phyloP scores from a whole-genome alignment of 768 basidiomycete species.

The Serendipita sp. region DNA sequence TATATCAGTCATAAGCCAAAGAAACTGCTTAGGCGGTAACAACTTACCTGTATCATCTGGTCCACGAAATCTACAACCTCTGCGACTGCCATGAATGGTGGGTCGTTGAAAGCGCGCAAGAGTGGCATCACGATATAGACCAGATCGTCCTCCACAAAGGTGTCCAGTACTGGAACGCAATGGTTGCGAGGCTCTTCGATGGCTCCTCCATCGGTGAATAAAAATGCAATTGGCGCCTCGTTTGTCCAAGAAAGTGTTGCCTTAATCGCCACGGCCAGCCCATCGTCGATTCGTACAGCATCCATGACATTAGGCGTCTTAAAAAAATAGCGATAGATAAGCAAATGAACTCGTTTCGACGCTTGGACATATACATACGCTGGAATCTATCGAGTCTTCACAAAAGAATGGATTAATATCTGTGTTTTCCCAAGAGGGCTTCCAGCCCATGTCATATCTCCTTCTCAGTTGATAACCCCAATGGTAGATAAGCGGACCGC shows the following conservation, averaged over 20 bases:
- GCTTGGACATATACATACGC: not conserved
- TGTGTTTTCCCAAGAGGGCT: not conserved
- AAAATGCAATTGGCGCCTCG: conserved; percentile 2
- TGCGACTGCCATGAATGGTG: conserved; percentile 20
- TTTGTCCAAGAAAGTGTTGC: conserved; percentile 1
- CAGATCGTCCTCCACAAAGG: conserved; percentile 11
- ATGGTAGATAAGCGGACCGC: not conserved
- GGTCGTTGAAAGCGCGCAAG: conserved; percentile 24
- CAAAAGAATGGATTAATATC: conserved; percentile 4
- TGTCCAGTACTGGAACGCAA: conserved; percentile 19
- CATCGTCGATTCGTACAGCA: not conserved
- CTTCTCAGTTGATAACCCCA: not conserved
- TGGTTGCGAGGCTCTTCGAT: conserved; percentile 18
- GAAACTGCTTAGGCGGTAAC: not conserved
- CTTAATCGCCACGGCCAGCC: not conserved
- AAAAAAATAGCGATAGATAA: not conserved
- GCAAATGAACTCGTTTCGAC: not conserved
- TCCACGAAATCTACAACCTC: conserved; percentile 19
- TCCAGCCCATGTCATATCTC: conserved; percentile 1
- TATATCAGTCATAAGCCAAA: not conserved
- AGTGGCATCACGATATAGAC: conserved; percentile 21
- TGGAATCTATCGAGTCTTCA: conserved; percentile 3
- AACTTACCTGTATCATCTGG: conserved; percentile 21
- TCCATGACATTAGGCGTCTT: conserved; percentile 3
- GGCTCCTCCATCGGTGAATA: conserved; percentile 1